Evolutionary conservation across 305 asterid species (phyloP), one percentile per base, ranked within the genome.

Genomic region (Fraxinus greggii): DNA sequence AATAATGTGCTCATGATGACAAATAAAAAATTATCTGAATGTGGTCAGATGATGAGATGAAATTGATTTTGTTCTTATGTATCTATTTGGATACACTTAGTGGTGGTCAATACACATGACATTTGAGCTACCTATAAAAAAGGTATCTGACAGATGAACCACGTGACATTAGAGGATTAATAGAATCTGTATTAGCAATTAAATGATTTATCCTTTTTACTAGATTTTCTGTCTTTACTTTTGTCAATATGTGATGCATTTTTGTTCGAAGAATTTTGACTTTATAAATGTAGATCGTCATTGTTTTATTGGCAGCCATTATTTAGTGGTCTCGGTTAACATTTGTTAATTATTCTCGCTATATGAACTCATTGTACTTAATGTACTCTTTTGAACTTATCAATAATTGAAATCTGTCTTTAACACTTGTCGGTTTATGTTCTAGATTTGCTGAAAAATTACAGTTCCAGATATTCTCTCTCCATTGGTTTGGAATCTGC

Each of bases 401-500:
- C 61, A 13, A 21, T 32, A 17, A 54, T 24, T 36, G 70, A 45
- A 17, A 38, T 29, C 7, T 36, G 32, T 77, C 42, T 79, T 61
- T 82, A 40, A 45, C 10, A 1, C 59, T 38, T 13, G 17, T 31
- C 35, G 45, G 51, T 85, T 82, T n/a, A 79, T 84, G 78, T 85
- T 84, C 78, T 89, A 91, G 92, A 73, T 86, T 86, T 81, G 65
- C 88, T 80, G 89, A 83, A 74, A 85, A 82, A 40, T 40, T 31
- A n/a, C 70, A 72, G 73, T 29, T 67, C 75, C 29, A 13, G 80
- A 51, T 83, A 74, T 81, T 61, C 83, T 24, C 19, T 78, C 84
- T 33, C 15, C 33, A 19, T 74, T 38, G 48, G 26, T 69, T 65
- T 75, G 24, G 48, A 67, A 48, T 65, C 54, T 15, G 32, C 79